Percentiles rank a stretch among this genome's conserved stretches.
These are phyloP conservation scores for Termitomyces sp. DNA, from an alignment of 768 basidiomycete genomes.

Conservation along the genomic window DNA sequence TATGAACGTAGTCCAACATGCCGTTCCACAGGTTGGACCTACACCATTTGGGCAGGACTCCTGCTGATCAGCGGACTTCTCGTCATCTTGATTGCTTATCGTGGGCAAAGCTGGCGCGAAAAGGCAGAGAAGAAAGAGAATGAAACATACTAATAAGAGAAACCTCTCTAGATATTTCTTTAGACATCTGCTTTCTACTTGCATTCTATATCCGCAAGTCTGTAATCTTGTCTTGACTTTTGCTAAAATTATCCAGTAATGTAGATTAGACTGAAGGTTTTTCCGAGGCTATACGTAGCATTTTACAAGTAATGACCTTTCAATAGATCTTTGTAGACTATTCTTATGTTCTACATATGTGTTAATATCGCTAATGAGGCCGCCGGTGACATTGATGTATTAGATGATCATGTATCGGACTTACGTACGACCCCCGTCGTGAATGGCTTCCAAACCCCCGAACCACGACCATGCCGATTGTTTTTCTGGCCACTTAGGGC, in stretches of 20 bases:
- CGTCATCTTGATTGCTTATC: constrained; percentile 53
- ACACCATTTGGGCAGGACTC: constrained; percentile 55
- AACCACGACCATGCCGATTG: neutral
- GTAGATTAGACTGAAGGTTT: neutral
- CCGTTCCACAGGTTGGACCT: constrained; percentile 45
- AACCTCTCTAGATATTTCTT: neutral
- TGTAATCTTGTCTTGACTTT: neutral
- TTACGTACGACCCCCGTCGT: neutral
- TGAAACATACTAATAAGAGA: neutral
- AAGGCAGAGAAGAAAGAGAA: constrained; percentile 44
- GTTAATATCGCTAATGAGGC: neutral
- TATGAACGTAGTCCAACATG: neutral
- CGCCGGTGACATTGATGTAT: neutral
- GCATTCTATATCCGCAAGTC: neutral
- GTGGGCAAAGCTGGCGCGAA: constrained; percentile 57
- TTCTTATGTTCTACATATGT: neutral
- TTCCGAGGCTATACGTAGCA: neutral
- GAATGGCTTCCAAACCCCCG: constrained; percentile 1
- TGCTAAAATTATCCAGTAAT: no score
- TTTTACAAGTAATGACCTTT: neutral
- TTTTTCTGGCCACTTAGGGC: constrained; percentile 47
- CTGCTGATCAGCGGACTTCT: constrained; percentile 47
- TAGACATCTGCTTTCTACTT: no score
- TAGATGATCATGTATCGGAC: neutral
- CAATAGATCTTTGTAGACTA: neutral